Base-by-base conservation (phyloP, 805 yeast species). In the Candida odintsovae region DNA sequence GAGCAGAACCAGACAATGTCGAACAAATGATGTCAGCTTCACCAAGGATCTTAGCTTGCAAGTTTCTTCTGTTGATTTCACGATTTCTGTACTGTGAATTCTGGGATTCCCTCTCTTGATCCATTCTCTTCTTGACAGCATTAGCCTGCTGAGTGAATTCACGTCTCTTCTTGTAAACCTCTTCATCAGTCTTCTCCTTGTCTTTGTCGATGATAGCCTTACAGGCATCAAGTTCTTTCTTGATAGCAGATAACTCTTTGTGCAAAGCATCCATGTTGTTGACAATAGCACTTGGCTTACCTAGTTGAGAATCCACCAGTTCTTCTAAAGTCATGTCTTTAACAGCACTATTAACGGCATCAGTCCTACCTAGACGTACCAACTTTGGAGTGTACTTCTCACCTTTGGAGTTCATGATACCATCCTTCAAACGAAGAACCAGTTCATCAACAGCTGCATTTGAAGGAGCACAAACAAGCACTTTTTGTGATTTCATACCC, bases 401-500 rank as follows among this genome's bases (percentile, higher is more conserved):
- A 1, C 92, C 92, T 31, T 67, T 62, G 19, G 82, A 67, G 52
- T 77, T 72, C 38, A 65, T 64, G 2, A 90, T 81, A 6, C 97
- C 97, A 18, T 70, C 72, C 53, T 83, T 81, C 49, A 94, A 69
- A 61, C 99, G 83, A 18, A 90, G 57, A 13, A 90, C 94, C 50
- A 94, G 72, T 62, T 95, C 99, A 67, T 94, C 99, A 4, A 94
- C 97, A 13, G 99, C 99, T 1, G 99, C 99, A 69, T 94, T 94
- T 62, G 97, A 88, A 3, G 99, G 99, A 1, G 99, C 98, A 76
- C 99, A 95, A 18, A 94, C 80, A 43, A 94, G 68, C 1, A 94
- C 78, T 48, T 87, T 86, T 31, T 78, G 72, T 25, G 66, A 68
- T 26, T 64, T 65, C 8, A 48, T 37, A 15, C 28, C 41, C 5